A percentile compares a stretch with the other conserved stretches of the same genome.
phyloP scores from a whole-genome alignment of 2,329 filamentous ascomycete species.

The Ophiostoma ips region DNA sequence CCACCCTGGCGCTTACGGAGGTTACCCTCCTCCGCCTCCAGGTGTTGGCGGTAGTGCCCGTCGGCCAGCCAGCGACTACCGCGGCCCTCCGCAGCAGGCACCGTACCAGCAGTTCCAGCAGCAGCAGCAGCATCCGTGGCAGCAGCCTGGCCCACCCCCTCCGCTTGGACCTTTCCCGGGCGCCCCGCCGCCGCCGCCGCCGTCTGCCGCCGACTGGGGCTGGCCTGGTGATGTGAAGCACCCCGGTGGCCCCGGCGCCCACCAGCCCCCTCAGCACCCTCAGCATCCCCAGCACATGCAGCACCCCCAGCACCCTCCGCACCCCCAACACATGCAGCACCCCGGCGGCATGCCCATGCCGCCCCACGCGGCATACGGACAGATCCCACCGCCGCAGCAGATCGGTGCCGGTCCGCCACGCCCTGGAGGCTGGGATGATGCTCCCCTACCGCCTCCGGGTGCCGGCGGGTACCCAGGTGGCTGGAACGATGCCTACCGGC shows the following conservation, averaged over 20 bases:
- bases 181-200: not conserved
- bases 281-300: not conserved
- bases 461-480: not conserved
- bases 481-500: conserved; percentile 7
- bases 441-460: not conserved
- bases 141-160: not conserved
- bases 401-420: not conserved
- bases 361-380: conserved; percentile 1
- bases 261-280: not conserved
- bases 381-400: not conserved
- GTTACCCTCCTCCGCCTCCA: not conserved
- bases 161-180: not conserved
- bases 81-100: not conserved
- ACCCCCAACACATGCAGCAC: not conserved
- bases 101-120: not conserved
- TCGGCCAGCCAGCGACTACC: conserved; percentile 1
- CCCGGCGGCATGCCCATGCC: not conserved
- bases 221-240: conserved; percentile 8
- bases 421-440: not conserved
- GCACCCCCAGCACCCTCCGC: not conserved
- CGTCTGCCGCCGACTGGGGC: conserved; percentile 3
- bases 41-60: not conserved
- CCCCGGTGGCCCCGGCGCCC: not conserved
- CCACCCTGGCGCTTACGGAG: not conserved
- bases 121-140: conserved; percentile 2